Evolutionary conservation across 192 early-diverging fungal genomes (phyloP), one percentile per base, ranked within the genome.

Genomic region (Umbelopsis ramanniana): DNA sequence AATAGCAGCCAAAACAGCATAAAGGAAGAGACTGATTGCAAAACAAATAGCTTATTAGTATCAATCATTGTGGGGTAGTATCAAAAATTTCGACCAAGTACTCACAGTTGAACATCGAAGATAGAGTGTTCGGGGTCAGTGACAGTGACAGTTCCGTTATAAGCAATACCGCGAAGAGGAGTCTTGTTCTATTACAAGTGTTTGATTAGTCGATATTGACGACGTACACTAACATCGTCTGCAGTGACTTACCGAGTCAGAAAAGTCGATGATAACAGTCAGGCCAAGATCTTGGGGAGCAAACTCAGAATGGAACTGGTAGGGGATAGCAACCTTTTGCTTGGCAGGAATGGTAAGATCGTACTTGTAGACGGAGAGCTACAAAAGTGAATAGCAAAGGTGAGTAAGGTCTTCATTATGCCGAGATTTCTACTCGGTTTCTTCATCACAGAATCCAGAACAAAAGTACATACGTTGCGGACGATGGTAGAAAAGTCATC

Each of bases 71-170:
- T 33, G 45, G 9, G 50, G 29, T 29, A 53, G 23, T 15, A 17
- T 35, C 19, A 8, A 15, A n/a, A 33, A 1, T 37, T n/a, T 6
- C 2, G 21, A 60, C 19, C n/a, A 66, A 57, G 22, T 48, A 81
- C 76, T 80, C 71, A 88, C 87, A 85, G 78, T 76, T 88, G 85
- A 47, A 85, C 48, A 76, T 88, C 87, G 72, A 88, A 83, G 50
- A 85, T 74, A n/a, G 87, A 85, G 46, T 63, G 40, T 24, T 83
- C 81, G 40, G 80, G 84, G 11, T 86, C 85, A 69, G 70, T 68
- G 23, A 88, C 66, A 43, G 75, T 77, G 12, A 88, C 77, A 22
- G 77, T 76, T 48, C 78, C 80, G 45, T 79, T 79, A 72, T 80
- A 86, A n/a, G 72, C 87, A 74, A 86, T 72, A 21, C 76, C 77